Percentiles rank a stretch among this genome's conserved stretches.
Evolutionary conservation across 441 rosid species (phyloP).

Genomic region (Rhodomyrtus psidioides): DNA sequence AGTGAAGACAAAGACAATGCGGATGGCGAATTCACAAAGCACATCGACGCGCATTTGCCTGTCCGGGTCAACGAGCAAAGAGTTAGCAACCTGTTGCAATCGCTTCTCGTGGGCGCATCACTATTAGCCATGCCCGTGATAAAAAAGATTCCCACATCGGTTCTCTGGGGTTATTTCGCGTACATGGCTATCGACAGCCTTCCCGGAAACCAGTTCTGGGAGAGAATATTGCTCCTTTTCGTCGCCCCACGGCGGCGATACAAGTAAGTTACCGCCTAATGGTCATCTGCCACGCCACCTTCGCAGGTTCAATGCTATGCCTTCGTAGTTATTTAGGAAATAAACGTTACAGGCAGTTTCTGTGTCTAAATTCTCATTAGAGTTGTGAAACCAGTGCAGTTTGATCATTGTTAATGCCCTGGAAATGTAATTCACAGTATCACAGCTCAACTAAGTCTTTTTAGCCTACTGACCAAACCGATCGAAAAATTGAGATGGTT

Average conservation of each 20-base stretch:
- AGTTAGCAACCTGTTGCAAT: slow-evolving; percentile 72
- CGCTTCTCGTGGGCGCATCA: slow-evolving; percentile 51
- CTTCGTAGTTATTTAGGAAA: background rate
- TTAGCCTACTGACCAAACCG: background rate
- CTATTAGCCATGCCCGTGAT: slow-evolving; percentile 53
- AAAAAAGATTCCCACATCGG: slow-evolving; percentile 68
- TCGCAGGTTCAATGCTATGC: background rate
- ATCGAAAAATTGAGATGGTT: background rate
- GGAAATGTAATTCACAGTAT: background rate
- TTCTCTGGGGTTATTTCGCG: slow-evolving; percentile 89
- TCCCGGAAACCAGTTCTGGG: slow-evolving; percentile 91
- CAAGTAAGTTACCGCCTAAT: slow-evolving; percentile 40
- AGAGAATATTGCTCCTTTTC: slow-evolving; percentile 61
- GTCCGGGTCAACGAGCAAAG: slow-evolving; percentile 83
- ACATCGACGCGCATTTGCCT: slow-evolving; percentile 63
- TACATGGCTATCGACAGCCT: slow-evolving; percentile 94
- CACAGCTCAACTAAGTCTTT: background rate
- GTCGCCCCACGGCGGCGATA: slow-evolving; percentile 57
- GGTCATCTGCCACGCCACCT: background rate
- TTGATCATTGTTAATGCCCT: background rate
- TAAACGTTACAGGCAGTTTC: background rate
- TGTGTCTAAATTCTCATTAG: background rate
- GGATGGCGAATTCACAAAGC: slow-evolving; percentile 47
- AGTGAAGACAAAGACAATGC: slow-evolving; percentile 22
- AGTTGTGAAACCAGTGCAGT: background rate